Conservation (phyloP, 2,329 filamentous ascomycete species). For the Arthrobotrys sphaeroides region DNA sequence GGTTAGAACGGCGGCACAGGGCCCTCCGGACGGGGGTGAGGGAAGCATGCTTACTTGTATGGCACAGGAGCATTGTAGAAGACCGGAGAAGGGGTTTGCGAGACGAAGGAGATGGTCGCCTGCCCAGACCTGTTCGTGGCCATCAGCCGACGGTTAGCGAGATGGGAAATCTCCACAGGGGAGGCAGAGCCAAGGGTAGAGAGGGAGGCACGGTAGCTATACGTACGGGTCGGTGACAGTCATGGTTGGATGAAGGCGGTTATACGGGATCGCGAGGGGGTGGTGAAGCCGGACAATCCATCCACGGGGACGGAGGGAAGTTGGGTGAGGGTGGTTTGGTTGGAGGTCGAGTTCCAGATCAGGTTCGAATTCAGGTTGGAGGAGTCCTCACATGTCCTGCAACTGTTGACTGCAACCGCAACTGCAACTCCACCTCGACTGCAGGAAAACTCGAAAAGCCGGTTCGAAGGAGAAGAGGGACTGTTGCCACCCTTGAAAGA, state of each 20-base stretch:
- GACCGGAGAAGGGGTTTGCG: slow-evolving; percentile 35
- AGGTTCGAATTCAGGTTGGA: background rate
- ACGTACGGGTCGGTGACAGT: slow-evolving; percentile 52
- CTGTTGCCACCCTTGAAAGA: background rate
- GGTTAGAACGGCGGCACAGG: background rate
- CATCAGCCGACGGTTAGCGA: slow-evolving; percentile 47
- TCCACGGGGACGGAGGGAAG: slow-evolving; percentile 24
- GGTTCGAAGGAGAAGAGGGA: background rate
- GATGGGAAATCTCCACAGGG: slow-evolving; percentile 27
- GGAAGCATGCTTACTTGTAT: slow-evolving; percentile 34
- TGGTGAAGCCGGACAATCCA: slow-evolving; percentile 28
- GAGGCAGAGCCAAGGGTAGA: background rate
- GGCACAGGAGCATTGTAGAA: slow-evolving; percentile 53
- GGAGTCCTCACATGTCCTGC: slow-evolving; percentile 10
- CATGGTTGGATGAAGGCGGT: slow-evolving; percentile 26
- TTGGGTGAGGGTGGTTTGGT: background rate
- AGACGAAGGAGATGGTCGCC: slow-evolving; percentile 51
- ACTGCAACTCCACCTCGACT: slow-evolving; percentile 19
- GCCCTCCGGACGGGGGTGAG: too few relatives aligned
- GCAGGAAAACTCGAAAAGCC: slow-evolving; percentile 1
- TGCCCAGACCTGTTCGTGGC: slow-evolving; percentile 32
- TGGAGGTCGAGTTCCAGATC: slow-evolving; percentile 8
- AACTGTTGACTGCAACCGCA: background rate
- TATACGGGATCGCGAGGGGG: slow-evolving; percentile 30
- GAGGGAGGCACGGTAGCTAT: background rate